Percentiles rank a stretch among this genome's conserved stretches.
Evolutionary conservation across 257 asterid genomes (phyloP).

Genomic region (Ilex aquifolium): DNA sequence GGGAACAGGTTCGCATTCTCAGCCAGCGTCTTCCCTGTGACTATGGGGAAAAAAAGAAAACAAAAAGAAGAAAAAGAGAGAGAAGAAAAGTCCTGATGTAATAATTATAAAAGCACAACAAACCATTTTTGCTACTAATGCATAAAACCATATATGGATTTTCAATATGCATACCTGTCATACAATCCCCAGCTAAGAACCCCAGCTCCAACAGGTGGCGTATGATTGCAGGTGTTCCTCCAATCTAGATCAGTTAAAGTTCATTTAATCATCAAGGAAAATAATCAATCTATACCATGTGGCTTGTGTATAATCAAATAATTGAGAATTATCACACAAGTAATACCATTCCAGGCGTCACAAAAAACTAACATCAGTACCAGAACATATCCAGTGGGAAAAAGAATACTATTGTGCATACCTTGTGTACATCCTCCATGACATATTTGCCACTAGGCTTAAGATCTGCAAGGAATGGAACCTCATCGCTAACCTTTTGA

Average conservation of each 20-base stretch:
- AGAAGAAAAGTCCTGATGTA: not conserved
- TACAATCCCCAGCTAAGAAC: slow-evolving; percentile 73
- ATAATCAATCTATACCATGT: too few species aligned
- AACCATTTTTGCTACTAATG: not conserved
- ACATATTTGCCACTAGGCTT: slow-evolving; percentile 99
- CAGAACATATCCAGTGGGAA: slow-evolving; percentile 5
- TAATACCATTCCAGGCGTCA: too few species aligned
- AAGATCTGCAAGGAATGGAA: slow-evolving; percentile 96
- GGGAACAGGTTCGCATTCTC: slow-evolving; percentile 90
- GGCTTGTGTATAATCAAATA: too few species aligned
- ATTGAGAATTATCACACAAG: too few species aligned
- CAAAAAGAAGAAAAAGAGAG: not conserved
- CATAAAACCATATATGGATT: not conserved
- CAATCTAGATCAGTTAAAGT: slow-evolving; percentile 47
- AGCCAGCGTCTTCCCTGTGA: slow-evolving; percentile 87
- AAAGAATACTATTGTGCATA: slow-evolving; percentile 17
- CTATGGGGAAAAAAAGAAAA: slow-evolving; percentile 26
- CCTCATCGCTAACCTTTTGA: slow-evolving; percentile 88
- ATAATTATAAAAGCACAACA: slow-evolving; percentile 4
- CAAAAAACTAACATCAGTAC: not conserved
- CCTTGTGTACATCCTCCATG: slow-evolving; percentile 99
- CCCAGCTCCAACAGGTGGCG: slow-evolving; percentile 76
- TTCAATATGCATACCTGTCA: slow-evolving; percentile 49
- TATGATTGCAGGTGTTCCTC: slow-evolving; percentile 92
- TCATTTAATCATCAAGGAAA: slow-evolving; percentile 5